phyloP scores from a whole-genome alignment of 768 basidiomycete genomes.

The Tulasnella sp. region DNA sequence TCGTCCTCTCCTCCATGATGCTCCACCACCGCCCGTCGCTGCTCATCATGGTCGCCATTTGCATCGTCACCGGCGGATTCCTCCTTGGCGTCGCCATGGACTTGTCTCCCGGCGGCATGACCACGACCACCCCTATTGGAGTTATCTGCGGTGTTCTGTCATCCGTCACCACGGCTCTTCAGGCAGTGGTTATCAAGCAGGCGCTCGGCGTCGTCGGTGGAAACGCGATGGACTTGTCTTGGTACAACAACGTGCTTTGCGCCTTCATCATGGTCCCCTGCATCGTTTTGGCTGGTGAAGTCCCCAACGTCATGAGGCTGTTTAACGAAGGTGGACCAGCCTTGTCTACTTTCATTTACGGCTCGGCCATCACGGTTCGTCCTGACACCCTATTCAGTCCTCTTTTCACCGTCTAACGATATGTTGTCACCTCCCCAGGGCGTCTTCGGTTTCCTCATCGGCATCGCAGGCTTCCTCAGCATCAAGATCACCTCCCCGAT shows the following conservation, averaged over 20 bases:
- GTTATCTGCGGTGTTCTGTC: slow-evolving; percentile 80
- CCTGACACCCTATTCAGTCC: not conserved
- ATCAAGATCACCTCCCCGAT: slow-evolving; percentile 98
- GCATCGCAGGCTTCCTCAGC: slow-evolving; percentile 86
- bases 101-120: slow-evolving; percentile 34
- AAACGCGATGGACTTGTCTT: slow-evolving; percentile 82
- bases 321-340: slow-evolving; percentile 42
- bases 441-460: slow-evolving; percentile 89
- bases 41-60: slow-evolving; percentile 73
- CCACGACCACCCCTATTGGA: slow-evolving; percentile 50
- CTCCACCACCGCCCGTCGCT: slow-evolving; percentile 77
- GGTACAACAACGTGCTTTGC: slow-evolving; percentile 89
- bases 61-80: slow-evolving; percentile 88
- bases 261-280: slow-evolving; percentile 73
- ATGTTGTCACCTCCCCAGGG: slow-evolving; percentile 54
- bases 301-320: slow-evolving; percentile 62
- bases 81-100: slow-evolving; percentile 87
- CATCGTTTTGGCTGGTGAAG: slow-evolving; percentile 75
- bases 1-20: slow-evolving; percentile 78
- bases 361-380: slow-evolving; percentile 75
- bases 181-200: slow-evolving; percentile 94
- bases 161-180: slow-evolving; percentile 84
- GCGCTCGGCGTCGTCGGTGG: slow-evolving; percentile 78
- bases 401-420: not conserved
- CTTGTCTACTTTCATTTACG: slow-evolving; percentile 66